phyloP scores from a whole-genome alignment of 345 rosid genomes.

The Psidium friedrichsthalianum region DNA sequence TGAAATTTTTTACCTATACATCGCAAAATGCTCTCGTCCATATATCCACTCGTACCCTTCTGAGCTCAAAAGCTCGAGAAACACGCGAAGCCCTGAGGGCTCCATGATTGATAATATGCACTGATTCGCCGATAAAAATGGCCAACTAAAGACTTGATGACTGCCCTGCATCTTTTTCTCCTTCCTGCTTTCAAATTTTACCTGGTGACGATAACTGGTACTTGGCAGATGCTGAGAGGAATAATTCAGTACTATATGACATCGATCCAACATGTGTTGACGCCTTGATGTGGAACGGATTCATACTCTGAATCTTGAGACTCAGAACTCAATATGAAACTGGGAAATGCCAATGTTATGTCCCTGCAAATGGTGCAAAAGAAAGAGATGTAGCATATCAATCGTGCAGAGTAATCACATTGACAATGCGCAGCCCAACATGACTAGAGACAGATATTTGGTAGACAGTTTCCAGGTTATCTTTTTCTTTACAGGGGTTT shows the following conservation, averaged over 20 bases:
- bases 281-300: neutral
- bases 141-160: neutral
- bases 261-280: neutral
- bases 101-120: neutral
- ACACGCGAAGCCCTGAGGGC: neutral
- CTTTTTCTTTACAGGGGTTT: neutral
- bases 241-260: neutral
- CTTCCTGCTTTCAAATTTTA: neutral
- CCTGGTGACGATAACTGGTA: neutral
- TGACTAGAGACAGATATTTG: neutral
- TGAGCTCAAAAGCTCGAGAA: neutral
- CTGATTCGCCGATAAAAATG: neutral
- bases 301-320: constrained; percentile 37
- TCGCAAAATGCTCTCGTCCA: neutral
- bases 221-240: neutral
- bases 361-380: constrained; percentile 41
- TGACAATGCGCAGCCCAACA: neutral
- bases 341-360: constrained; percentile 70
- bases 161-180: neutral
- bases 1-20: neutral
- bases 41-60: neutral
- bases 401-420: neutral
- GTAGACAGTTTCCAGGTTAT: neutral
- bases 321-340: constrained; percentile 51
- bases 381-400: neutral